A percentile compares a stretch with the other conserved stretches of the same genome.
phyloP scores from a whole-genome alignment of 2,329 filamentous ascomycete species.

The Microcyclospora tardicrescens region DNA sequence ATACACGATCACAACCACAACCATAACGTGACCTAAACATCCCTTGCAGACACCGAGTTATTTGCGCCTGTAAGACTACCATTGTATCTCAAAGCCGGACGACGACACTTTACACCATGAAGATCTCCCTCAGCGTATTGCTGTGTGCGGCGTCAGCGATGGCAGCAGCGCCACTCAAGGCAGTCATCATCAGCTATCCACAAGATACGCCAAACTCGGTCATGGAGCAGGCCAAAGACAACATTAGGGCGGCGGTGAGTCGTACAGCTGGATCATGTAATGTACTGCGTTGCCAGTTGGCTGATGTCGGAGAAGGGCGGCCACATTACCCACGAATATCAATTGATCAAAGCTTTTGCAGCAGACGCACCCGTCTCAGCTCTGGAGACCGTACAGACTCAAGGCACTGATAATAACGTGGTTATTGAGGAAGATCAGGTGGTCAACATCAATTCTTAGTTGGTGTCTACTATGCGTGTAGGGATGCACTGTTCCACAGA shows the following conservation, averaged over 20 bases:
- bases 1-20: too few species aligned
- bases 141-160: constrained; percentile 48
- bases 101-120: not conserved
- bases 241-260: constrained; percentile 48
- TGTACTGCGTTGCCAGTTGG: not conserved
- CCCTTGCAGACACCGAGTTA: too few species aligned
- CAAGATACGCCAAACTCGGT: constrained; percentile 54
- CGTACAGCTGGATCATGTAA: not conserved
- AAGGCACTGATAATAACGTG: constrained; percentile 48
- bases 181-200: constrained; percentile 68
- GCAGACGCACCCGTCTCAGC: constrained; percentile 55
- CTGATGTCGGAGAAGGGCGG: constrained; percentile 39
- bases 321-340: constrained; percentile 46
- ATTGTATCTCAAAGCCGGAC: too few species aligned
- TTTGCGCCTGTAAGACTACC: too few species aligned
- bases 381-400: constrained; percentile 52
- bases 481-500: too few species aligned
- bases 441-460: constrained; percentile 27
- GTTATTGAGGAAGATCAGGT: constrained; percentile 66
- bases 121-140: constrained; percentile 2
- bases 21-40: too few species aligned
- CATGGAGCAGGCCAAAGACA: constrained; percentile 57
- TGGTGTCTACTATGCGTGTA: too few species aligned
- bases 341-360: constrained; percentile 20
- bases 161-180: constrained; percentile 49